A percentile compares a stretch with the other conserved stretches of the same genome.
Evolutionary conservation across 2,329 filamentous ascomycete species (phyloP).

Genomic region (Coniella lustricola): DNA sequence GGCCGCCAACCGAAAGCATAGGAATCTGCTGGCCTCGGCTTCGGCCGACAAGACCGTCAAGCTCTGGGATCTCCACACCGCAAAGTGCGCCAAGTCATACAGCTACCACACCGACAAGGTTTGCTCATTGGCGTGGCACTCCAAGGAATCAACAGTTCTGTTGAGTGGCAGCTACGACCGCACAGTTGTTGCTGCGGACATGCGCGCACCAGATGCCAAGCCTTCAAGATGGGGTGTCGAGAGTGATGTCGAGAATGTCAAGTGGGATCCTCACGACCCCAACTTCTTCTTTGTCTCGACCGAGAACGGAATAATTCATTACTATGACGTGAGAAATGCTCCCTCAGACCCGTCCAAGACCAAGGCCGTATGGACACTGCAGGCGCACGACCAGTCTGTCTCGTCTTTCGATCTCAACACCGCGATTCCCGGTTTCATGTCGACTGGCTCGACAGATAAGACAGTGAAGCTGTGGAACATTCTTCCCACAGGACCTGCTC

Average conservation of each 20-base stretch:
- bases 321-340: conserved; percentile 76
- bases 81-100: conserved; percentile 93
- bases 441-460: conserved; percentile 88
- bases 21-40: conserved; percentile 87
- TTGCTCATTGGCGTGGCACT: conserved; percentile 91
- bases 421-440: conserved; percentile 84
- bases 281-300: conserved; percentile 96
- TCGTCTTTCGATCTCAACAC: conserved; percentile 91
- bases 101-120: conserved; percentile 95
- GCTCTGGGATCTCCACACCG: conserved; percentile 91
- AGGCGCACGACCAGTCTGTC: conserved; percentile 88
- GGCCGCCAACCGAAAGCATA: conserved; percentile 85
- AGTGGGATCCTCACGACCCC: conserved; percentile 87
- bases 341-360: conserved; percentile 65
- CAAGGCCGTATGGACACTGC: conserved; percentile 88
- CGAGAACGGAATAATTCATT: conserved; percentile 85
- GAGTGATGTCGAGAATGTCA: conserved; percentile 86
- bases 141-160: conserved; percentile 76
- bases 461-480: conserved; percentile 97
- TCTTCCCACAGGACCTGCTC: conserved; percentile 67
- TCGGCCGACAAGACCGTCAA: conserved; percentile 97
- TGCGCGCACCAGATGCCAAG: conserved; percentile 82
- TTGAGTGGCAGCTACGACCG: conserved; percentile 93
- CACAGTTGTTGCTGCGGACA: conserved; percentile 89
- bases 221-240: conserved; percentile 86